Conservation (phyloP, 2,329 filamentous ascomycete genomes). For the Arthrobotrys entomopaga region DNA sequence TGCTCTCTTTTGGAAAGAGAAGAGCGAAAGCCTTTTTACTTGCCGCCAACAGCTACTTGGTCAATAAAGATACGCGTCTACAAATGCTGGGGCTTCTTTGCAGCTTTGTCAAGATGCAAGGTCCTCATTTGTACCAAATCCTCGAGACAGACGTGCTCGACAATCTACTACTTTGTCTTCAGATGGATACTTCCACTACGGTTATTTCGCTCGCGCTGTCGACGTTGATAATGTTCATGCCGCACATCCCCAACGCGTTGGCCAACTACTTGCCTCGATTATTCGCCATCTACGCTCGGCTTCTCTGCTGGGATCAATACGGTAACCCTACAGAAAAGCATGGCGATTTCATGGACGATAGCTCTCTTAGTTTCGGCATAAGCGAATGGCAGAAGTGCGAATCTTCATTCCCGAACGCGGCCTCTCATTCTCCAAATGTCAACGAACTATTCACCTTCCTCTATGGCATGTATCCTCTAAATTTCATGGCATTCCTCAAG, state of each 20-base stretch:
- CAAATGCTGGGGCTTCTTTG: slow-evolving; percentile 74
- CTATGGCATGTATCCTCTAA: slow-evolving; percentile 84
- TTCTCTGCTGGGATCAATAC: slow-evolving; percentile 79
- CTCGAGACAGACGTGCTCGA: slow-evolving; percentile 77
- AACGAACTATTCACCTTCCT: slow-evolving; percentile 81
- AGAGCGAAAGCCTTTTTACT: slow-evolving; percentile 76
- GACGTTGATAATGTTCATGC: slow-evolving; percentile 81
- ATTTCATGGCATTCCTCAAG: slow-evolving; percentile 85
- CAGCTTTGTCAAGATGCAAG: slow-evolving; percentile 77
- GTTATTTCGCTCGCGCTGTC: slow-evolving; percentile 80
- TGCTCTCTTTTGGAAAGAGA: slow-evolving; percentile 71
- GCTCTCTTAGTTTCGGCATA: slow-evolving; percentile 47
- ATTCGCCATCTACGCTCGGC: slow-evolving; percentile 82
- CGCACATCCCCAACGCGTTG: slow-evolving; percentile 79
- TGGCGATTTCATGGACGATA: slow-evolving; percentile 44
- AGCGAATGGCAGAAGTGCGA: slow-evolving; percentile 72
- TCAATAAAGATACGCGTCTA: slow-evolving; percentile 72
- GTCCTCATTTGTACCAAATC: slow-evolving; percentile 80
- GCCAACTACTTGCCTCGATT: slow-evolving; percentile 75
- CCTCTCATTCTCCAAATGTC: slow-evolving; percentile 73
- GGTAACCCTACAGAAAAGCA: slow-evolving; percentile 56
- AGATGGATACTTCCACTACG: slow-evolving; percentile 80
- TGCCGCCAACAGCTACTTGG: slow-evolving; percentile 73
- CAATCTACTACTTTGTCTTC: slow-evolving; percentile 77
- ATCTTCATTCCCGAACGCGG: slow-evolving; percentile 72